Percentiles rank a stretch among this genome's conserved stretches.
Evolutionary conservation across 176 grass and related monocot genomes (phyloP).

Genomic region (Lolium multiflorum): DNA sequence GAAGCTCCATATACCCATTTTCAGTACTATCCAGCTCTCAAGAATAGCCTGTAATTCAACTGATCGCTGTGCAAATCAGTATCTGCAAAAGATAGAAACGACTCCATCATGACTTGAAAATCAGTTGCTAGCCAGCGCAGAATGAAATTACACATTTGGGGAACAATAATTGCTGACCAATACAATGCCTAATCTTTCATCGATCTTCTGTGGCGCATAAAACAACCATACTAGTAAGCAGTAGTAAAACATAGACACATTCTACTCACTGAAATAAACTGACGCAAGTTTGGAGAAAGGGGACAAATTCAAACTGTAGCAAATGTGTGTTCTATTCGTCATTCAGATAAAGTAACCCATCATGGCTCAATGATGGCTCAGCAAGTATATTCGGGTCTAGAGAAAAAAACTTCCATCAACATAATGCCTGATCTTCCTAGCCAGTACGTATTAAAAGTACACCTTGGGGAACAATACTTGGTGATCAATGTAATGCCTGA

Average conservation of each 20-base stretch:
- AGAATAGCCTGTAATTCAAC: slow-evolving; percentile 40
- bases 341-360: slow-evolving; percentile 29
- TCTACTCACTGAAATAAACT: slow-evolving; percentile 12
- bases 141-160: background rate
- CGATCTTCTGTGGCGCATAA: no score
- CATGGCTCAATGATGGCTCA: no score
- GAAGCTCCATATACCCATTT: slow-evolving; percentile 99
- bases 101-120: slow-evolving; percentile 24
- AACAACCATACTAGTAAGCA: no score
- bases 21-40: slow-evolving; percentile 55
- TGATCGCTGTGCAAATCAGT: slow-evolving; percentile 24
- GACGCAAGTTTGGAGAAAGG: background rate
- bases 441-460: background rate
- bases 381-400: background rate
- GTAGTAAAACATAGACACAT: background rate
- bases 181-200: no score
- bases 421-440: no score
- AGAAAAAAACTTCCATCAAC: background rate
- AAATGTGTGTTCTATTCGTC: background rate
- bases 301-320: slow-evolving; percentile 16
- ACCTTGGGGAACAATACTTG: background rate
- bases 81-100: slow-evolving; percentile 44
- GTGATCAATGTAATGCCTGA: background rate
- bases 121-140: background rate
- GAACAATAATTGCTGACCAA: slow-evolving; percentile 15